phyloP scores from a whole-genome alignment of 2,329 filamentous ascomycete species.

The Fusarium nurragi region DNA sequence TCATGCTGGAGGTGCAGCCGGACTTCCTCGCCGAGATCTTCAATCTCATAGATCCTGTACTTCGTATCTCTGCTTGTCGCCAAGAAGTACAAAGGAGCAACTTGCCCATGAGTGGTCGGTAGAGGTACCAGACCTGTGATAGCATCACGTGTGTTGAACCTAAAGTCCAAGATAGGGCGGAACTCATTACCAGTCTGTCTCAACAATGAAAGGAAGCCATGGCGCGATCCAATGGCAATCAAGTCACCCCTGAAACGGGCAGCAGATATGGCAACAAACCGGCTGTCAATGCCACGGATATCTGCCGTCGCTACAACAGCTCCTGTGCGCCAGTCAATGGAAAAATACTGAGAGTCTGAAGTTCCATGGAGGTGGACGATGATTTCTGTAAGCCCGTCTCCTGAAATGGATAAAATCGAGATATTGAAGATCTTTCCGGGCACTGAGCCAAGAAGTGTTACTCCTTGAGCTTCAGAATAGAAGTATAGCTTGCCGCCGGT shows the following conservation, averaged over 20 bases:
- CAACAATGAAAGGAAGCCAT: constrained; percentile 57
- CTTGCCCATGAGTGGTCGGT: constrained; percentile 38
- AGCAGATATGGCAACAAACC: constrained; percentile 61
- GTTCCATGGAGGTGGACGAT: constrained; percentile 59
- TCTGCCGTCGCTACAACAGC: constrained; percentile 44
- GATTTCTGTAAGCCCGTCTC: constrained; percentile 44
- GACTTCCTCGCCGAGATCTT: constrained; percentile 29
- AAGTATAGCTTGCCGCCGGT: constrained; percentile 59
- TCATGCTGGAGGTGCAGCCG: constrained; percentile 69
- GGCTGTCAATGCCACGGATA: constrained; percentile 55
- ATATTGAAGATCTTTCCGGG: constrained; percentile 63
- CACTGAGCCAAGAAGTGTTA: constrained; percentile 52
- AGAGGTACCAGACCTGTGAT: constrained; percentile 72
- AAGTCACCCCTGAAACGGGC: constrained; percentile 54
- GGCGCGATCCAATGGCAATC: constrained; percentile 62
- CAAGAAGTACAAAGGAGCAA: constrained; percentile 62
- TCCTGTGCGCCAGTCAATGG: constrained; percentile 48
- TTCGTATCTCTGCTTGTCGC: constrained; percentile 81
- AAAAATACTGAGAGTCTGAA: constrained; percentile 55
- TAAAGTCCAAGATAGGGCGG: constrained; percentile 47
- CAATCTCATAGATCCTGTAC: constrained; percentile 70
- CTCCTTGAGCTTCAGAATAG: constrained; percentile 47
- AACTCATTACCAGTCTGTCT: constrained; percentile 42
- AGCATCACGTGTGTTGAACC: constrained; percentile 64
- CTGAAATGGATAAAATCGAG: constrained; percentile 49